phyloP scores from a whole-genome alignment of 1,284 basidiomycete genomes.

The Ganoderma lingzhi region DNA sequence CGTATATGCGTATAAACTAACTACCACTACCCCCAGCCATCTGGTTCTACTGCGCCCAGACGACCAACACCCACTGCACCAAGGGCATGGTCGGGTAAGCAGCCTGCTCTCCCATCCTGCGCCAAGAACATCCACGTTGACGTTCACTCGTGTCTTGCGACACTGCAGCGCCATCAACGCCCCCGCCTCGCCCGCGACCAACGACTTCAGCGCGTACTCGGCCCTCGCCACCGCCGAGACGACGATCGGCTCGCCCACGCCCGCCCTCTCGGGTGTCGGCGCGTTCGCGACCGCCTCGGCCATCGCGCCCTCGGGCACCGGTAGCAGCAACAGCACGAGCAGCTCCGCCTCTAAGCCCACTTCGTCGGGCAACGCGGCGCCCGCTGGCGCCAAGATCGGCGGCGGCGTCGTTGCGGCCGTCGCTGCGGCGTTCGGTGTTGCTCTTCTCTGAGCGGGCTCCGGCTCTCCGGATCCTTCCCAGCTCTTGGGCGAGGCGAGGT shows the following conservation, averaged over 20 bases:
- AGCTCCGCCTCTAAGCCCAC: constrained; percentile 4
- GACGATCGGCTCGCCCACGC: constrained; percentile 38
- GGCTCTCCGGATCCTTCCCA: too few species aligned
- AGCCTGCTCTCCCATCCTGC: not conserved
- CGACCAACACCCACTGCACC: constrained; percentile 51
- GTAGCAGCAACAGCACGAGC: constrained; percentile 23
- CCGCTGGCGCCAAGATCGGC: constrained; percentile 20
- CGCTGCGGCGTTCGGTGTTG: constrained; percentile 33
- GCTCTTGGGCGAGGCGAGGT: too few species aligned
- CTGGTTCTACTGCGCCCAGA: constrained; percentile 70
- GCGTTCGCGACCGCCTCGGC: constrained; percentile 54
- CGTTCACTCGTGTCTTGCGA: not conserved
- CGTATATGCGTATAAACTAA: not conserved
- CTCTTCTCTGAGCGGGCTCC: constrained; percentile 23
- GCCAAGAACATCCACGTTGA: not conserved
- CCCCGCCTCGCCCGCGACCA: constrained; percentile 51
- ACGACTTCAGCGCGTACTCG: constrained; percentile 55
- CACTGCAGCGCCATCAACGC: constrained; percentile 60
- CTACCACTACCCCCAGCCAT: constrained; percentile 47
- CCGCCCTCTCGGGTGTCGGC: constrained; percentile 49
- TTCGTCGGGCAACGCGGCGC: constrained; percentile 13
- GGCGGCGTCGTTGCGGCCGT: constrained; percentile 29
- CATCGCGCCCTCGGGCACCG: constrained; percentile 29
- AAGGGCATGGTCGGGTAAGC: constrained; percentile 51
- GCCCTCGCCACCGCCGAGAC: constrained; percentile 43